Conservation (phyloP, 805 yeast species). For the Ogataea saltuana region DNA sequence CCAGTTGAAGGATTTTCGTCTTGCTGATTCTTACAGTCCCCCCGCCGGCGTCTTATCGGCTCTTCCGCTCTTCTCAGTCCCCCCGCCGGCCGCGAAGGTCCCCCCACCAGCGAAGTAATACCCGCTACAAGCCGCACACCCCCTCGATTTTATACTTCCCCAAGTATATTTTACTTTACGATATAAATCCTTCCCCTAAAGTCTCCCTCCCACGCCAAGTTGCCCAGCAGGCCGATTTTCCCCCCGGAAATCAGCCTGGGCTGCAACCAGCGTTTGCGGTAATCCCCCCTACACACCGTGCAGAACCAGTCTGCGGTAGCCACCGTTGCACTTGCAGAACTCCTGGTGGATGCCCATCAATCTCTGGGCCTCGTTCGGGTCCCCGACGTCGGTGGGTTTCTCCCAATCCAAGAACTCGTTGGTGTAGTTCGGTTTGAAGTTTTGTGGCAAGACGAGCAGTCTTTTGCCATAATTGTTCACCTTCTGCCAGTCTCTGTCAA, state of each 20-base stretch:
- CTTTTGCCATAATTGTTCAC: conserved; percentile 58
- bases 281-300: conserved; percentile 16
- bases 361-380: conserved; percentile 50
- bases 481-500: conserved; percentile 57
- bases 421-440: conserved; percentile 50
- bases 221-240: conserved; percentile 1
- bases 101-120: too few relatives aligned
- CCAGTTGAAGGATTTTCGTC: too few relatives aligned
- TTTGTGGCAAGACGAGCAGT: conserved; percentile 50
- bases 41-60: too few relatives aligned
- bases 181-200: not conserved
- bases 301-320: conserved; percentile 46
- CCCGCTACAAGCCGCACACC: not conserved
- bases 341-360: conserved; percentile 48
- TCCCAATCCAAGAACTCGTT: conserved; percentile 52
- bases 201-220: conserved; percentile 2
- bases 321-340: conserved; percentile 47
- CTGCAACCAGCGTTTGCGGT: too few relatives aligned
- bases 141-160: conserved; percentile 1
- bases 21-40: too few relatives aligned
- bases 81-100: too few relatives aligned
- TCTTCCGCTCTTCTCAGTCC: too few relatives aligned
- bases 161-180: not conserved
- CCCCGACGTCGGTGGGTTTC: conserved; percentile 48
- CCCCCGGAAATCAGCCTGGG: conserved; percentile 2